Conservation (phyloP, 805 yeast species). For the Babjeviella inositovora region DNA sequence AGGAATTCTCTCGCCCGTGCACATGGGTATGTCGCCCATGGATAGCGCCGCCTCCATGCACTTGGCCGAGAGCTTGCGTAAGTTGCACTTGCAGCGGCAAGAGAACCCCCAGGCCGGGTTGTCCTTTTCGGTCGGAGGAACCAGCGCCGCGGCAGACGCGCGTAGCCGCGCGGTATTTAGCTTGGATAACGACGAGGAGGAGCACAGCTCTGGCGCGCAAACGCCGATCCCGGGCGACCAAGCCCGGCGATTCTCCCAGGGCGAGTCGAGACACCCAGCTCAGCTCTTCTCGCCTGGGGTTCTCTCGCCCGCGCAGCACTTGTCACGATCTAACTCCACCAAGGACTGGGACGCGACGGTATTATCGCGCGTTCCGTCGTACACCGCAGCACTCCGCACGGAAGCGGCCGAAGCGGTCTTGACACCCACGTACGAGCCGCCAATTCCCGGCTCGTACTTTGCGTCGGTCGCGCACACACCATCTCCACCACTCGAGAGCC, state of each 20-base stretch:
- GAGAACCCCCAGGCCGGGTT: slow-evolving; percentile 14
- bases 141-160: slow-evolving; percentile 1
- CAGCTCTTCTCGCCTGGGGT: slow-evolving; percentile 4
- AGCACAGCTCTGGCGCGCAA: no score
- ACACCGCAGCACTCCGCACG: slow-evolving; percentile 57
- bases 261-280: slow-evolving; percentile 6
- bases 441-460: slow-evolving; percentile 22
- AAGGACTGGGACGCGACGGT: slow-evolving; percentile 23
- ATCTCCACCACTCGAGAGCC: no score
- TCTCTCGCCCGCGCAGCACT: slow-evolving; percentile 4
- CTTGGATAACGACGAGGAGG: no score
- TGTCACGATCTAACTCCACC: slow-evolving; percentile 3
- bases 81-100: slow-evolving; percentile 31
- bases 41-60: background rate
- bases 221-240: background rate
- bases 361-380: slow-evolving; percentile 70
- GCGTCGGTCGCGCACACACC: no score
- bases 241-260: slow-evolving; percentile 2
- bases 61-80: slow-evolving; percentile 35
- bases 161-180: background rate
- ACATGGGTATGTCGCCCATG: slow-evolving; percentile 1
- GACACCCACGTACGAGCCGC: slow-evolving; percentile 61
- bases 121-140: slow-evolving; percentile 6
- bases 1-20: slow-evolving; percentile 1
- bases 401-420: slow-evolving; percentile 31